Evolutionary conservation across 768 basidiomycete genomes (phyloP).

Genomic region (Rubroboletus pulcherrimus): DNA sequence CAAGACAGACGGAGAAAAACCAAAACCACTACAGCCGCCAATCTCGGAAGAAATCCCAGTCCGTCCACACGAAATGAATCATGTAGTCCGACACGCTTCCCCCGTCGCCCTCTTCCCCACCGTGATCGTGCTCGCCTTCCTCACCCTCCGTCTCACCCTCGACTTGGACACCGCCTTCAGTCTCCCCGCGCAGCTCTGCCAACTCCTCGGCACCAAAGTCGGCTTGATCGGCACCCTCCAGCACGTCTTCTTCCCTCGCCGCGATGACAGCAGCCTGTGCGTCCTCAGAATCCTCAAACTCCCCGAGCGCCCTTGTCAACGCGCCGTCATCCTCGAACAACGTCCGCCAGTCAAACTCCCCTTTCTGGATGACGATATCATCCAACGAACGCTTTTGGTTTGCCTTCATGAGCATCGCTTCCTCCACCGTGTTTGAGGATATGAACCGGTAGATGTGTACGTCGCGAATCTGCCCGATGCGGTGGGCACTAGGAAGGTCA

Average conservation of each 20-base stretch:
- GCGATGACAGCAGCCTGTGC: conserved; percentile 77
- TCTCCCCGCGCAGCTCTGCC: conserved; percentile 26
- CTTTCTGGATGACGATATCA: conserved; percentile 87
- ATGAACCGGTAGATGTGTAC: conserved; percentile 97
- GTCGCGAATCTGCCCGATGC: conserved; percentile 96
- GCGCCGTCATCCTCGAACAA: conserved; percentile 64
- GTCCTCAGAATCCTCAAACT: conserved; percentile 88
- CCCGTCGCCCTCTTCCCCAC: conserved; percentile 51
- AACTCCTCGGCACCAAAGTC: conserved; percentile 63
- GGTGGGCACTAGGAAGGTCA: conserved; percentile 66
- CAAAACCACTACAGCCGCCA: conserved; percentile 51
- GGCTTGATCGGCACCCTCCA: conserved; percentile 75
- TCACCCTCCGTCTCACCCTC: conserved; percentile 38
- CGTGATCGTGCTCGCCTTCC: conserved; percentile 34
- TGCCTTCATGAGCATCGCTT: conserved; percentile 95
- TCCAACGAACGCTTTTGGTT: conserved; percentile 95
- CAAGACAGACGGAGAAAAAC: not conserved
- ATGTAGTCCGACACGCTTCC: conserved; percentile 84
- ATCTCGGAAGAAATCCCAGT: conserved; percentile 68
- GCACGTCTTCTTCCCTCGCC: conserved; percentile 62
- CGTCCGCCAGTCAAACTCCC: conserved; percentile 92
- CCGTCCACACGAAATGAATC: conserved; percentile 59
- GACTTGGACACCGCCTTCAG: conserved; percentile 26
- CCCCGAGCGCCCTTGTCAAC: conserved; percentile 71
- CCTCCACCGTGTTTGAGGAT: conserved; percentile 87